These are phyloP conservation scores for Kickxella alabastrina DNA, from an alignment of 192 early-diverging fungal genomes.

Conservation along the genomic window DNA sequence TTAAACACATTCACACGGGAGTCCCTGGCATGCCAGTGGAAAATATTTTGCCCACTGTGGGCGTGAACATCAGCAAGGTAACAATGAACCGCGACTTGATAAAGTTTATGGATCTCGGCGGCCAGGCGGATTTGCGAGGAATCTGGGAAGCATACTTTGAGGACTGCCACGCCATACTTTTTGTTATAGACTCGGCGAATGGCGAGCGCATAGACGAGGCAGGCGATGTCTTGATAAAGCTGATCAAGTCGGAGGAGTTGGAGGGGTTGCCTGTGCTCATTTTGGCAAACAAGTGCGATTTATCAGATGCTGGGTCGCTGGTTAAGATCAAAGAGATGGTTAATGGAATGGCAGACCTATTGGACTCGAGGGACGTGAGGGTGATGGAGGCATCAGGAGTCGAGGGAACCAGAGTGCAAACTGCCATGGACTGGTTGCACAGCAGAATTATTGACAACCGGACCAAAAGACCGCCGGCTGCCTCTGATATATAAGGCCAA, in stretches of 20 bases:
- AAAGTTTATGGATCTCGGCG: conserved; percentile 95
- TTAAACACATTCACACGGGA: conserved; percentile 78
- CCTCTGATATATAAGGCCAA: conserved; percentile 1
- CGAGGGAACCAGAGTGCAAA: conserved; percentile 71
- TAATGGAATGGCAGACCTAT: conserved; percentile 76
- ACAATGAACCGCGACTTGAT: conserved; percentile 31
- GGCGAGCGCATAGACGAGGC: conserved; percentile 61
- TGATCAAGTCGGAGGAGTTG: conserved; percentile 70
- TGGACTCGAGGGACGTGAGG: conserved; percentile 83
- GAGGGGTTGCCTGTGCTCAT: conserved; percentile 88
- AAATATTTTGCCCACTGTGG: conserved; percentile 92
- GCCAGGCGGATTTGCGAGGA: conserved; percentile 78
- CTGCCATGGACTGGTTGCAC: conserved; percentile 91
- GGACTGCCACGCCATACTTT: conserved; percentile 90
- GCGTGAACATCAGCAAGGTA: conserved; percentile 75
- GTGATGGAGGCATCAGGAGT: conserved; percentile 57
- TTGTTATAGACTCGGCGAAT: conserved; percentile 89
- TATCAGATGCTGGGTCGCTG: conserved; percentile 64
- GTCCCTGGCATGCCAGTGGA: conserved; percentile 72
- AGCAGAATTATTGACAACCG: conserved; percentile 79
- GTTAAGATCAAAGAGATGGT: conserved; percentile 89
- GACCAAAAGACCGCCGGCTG: conserved; percentile 69
- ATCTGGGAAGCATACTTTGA: conserved; percentile 94
- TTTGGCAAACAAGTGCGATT: conserved; percentile 92
- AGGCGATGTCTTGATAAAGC: conserved; percentile 12